phyloP scores from a whole-genome alignment of 768 basidiomycete genomes.

The Boletus reticuloceps region DNA sequence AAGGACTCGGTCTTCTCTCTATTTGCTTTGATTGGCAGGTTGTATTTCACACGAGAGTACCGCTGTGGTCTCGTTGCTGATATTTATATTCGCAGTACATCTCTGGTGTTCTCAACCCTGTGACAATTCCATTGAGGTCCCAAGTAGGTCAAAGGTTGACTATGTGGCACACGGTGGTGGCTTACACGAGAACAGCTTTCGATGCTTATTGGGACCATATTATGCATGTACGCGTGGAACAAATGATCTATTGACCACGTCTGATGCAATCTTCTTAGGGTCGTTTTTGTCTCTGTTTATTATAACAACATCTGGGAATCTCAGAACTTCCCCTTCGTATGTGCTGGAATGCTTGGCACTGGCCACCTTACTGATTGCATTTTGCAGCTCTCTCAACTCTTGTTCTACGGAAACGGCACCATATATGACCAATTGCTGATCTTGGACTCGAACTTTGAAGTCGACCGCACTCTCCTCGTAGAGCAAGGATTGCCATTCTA shows the following conservation, averaged over 20 bases:
- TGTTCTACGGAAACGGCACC: conserved; percentile 45
- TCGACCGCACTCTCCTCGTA: no score
- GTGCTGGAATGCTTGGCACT: not conserved
- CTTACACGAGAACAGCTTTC: conserved; percentile 33
- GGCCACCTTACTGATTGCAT: conserved; percentile 8
- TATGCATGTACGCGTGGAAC: conserved; percentile 45
- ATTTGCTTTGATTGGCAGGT: conserved; percentile 63
- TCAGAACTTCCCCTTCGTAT: conserved; percentile 57
- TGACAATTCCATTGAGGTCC: conserved; percentile 53
- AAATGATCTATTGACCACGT: not conserved
- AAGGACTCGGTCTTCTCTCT: conserved; percentile 59
- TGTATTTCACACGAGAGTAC: conserved; percentile 16
- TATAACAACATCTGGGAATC: conserved; percentile 55
- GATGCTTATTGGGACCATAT: conserved; percentile 44
- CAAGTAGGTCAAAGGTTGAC: conserved; percentile 28
- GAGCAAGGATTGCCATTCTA: no score
- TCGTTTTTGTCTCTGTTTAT: conserved; percentile 36
- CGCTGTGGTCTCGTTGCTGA: not conserved
- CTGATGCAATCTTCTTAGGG: conserved; percentile 15
- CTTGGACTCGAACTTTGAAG: conserved; percentile 41
- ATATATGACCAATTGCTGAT: conserved; percentile 51
- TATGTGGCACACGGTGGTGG: not conserved
- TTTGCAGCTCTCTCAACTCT: not conserved
- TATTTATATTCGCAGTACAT: conserved; percentile 19
- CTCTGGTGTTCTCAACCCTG: conserved; percentile 37